phyloP scores from a whole-genome alignment of 169 alveolate species.

The Plasmodium cynomolgi region DNA sequence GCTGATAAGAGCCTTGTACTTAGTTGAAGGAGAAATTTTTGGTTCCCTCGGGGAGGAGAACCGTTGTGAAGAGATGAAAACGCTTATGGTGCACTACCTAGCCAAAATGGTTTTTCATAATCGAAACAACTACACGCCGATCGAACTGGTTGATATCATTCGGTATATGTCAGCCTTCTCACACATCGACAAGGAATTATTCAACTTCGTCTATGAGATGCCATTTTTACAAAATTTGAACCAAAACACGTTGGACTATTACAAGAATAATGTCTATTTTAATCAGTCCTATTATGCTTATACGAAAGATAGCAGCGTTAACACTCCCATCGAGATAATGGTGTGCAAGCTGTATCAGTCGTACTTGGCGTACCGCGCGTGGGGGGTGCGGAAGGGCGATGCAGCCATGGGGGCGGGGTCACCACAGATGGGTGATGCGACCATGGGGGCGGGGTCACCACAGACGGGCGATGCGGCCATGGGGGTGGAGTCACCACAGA shows the following conservation, averaged over 20 bases:
- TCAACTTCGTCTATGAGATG: constrained; percentile 41
- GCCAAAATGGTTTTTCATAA: constrained; percentile 43
- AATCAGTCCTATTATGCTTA: constrained; percentile 72
- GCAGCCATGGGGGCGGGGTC: neutral
- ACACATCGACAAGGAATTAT: constrained; percentile 34
- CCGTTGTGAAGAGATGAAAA: neutral
- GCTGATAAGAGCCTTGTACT: constrained; percentile 19
- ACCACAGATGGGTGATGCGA: neutral
- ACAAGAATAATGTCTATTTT: constrained; percentile 43
- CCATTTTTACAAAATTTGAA: constrained; percentile 57
- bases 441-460: neutral
- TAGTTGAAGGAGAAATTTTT: neutral
- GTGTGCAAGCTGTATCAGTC: constrained; percentile 66
- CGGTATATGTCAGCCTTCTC: constrained; percentile 38
- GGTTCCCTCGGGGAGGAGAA: neutral
- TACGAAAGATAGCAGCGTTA: constrained; percentile 49
- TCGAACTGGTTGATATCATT: constrained; percentile 60
- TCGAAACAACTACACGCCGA: constrained; percentile 38
- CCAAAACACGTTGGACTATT: constrained; percentile 25
- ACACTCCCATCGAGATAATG: constrained; percentile 68
- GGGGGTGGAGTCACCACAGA: neutral
- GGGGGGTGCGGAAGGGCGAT: neutral
- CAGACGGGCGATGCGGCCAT: neutral
- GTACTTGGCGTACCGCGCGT: constrained; percentile 27
- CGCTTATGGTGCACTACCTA: constrained; percentile 10